Percentiles rank a stretch among this genome's conserved stretches.
phyloP scores from a whole-genome alignment of 345 rosid species.

The Sisymbrium altissimum region DNA sequence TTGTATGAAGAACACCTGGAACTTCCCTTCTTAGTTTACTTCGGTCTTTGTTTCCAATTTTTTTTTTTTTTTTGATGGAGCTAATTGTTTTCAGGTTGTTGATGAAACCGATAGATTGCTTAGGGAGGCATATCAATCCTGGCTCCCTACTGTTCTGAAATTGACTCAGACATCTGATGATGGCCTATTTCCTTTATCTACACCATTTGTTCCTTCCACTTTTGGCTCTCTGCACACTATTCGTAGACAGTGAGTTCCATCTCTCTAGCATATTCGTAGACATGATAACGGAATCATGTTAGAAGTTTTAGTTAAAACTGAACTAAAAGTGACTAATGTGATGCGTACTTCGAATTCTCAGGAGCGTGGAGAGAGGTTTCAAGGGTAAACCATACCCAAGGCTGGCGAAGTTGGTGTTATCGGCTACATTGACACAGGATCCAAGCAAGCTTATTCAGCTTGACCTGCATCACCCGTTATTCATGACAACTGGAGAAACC shows the following conservation, averaged over 20 bases:
- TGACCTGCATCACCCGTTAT: conserved; percentile 86
- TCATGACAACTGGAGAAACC: conserved; percentile 71
- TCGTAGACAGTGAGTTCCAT: conserved; percentile 69
- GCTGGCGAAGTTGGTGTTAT: conserved; percentile 81
- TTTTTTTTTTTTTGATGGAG: not conserved
- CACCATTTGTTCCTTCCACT: conserved; percentile 31
- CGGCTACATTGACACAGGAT: conserved; percentile 94
- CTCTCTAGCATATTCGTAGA: not conserved
- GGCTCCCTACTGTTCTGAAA: conserved; percentile 91
- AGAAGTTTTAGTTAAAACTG: no score
- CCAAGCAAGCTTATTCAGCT: conserved; percentile 97
- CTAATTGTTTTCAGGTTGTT: conserved; percentile 61
- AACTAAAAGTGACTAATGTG: conserved; percentile 7
- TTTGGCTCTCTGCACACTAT: conserved; percentile 69
- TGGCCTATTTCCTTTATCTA: conserved; percentile 34
- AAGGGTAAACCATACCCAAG: conserved; percentile 78
- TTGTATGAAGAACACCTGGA: conserved; percentile 47
- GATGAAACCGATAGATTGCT: conserved; percentile 96
- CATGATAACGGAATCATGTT: not conserved
- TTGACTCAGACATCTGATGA: conserved; percentile 42
- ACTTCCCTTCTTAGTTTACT: not conserved
- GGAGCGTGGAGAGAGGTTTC: conserved; percentile 83
- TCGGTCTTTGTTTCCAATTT: not conserved
- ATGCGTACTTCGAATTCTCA: conserved; percentile 18
- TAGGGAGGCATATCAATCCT: conserved; percentile 91